phyloP scores from a whole-genome alignment of 176 grass and related monocot genomes.

The Aegilops bicornis region DNA sequence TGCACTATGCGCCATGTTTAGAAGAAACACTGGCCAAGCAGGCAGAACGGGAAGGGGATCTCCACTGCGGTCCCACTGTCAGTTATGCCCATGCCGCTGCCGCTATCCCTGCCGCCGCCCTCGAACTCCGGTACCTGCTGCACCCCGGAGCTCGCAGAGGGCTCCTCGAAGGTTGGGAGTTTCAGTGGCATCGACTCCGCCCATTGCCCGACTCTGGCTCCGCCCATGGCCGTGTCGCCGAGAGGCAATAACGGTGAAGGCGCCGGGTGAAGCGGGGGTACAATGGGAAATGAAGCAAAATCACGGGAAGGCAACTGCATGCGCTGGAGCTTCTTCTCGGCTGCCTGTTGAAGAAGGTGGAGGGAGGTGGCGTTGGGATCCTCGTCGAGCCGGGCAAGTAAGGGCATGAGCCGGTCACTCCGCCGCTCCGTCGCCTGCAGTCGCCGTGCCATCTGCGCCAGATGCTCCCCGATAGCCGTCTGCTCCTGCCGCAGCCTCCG shows the following conservation, averaged over 20 bases:
- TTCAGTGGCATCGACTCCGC: conserved; percentile 17
- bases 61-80: conserved; percentile 10
- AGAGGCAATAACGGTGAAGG: background rate
- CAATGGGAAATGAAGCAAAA: background rate
- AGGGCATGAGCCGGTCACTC: conserved; percentile 61
- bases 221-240: background rate
- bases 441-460: conserved; percentile 51
- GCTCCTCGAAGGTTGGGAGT: conserved; percentile 4
- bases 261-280: background rate
- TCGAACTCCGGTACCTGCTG: conserved; percentile 40
- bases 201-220: conserved; percentile 13
- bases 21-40: conserved; percentile 62
- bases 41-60: conserved; percentile 61
- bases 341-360: conserved; percentile 36
- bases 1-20: conserved; percentile 16
- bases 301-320: background rate
- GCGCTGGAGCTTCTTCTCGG: conserved; percentile 43
- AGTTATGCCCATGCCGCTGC: background rate
- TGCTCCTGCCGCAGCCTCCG: conserved; percentile 53
- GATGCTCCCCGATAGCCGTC: conserved; percentile 49
- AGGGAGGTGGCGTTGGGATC: conserved; percentile 46
- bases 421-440: conserved; percentile 55
- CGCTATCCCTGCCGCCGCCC: no score
- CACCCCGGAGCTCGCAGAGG: background rate
- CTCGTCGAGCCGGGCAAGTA: conserved; percentile 44